Base-by-base conservation (phyloP, 208 protist genomes). In the Porcisia hertigi region DNA sequence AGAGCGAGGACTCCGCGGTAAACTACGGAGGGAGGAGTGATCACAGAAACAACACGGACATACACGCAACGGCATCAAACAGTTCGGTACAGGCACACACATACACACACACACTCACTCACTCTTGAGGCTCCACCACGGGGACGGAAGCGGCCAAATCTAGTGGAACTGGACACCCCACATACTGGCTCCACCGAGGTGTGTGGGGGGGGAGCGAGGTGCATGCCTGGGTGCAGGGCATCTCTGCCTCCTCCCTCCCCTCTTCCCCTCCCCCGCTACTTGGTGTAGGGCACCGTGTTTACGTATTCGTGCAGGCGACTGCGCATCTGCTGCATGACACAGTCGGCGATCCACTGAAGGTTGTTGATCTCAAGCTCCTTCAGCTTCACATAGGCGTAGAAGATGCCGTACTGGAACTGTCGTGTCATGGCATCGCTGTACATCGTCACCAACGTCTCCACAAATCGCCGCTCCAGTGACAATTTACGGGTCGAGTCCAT, bases 291-390 rank as follows among this genome's bases (percentile, higher is more conserved):
- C 43, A 89, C 80, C 58, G 93, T 92, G 73, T 80, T 90, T 30
- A 96, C 86, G 75, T 94, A 98, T 75, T 98, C 92, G 59, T 95
- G 87, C 25, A 98, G 85, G 62, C 88, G 88, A 69, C 94, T 84
- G 57, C 91, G 87, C 85, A 96, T 96, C 52, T 96, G 88, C 86
- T 98, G 96, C 72, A 91, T 85, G 23, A 98, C 94, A 82, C 96
- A 98, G 71, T 98, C 94, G 4, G 94, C 73, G 66, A 98, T 97
- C 94, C 94, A 98, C 73, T 95, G 87, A 57, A 98, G 79, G 76
- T 98, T 98, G 64, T 89, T 92, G 77, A 97, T 94, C 86, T 98
- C 96, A 74, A 97, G 80, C 82, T 97, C 96, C 85, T 95, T 97
- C 73, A 98, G 86, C 82, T 98, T 98, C 64, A 97, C 86, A 79